Evolutionary conservation across 371 early-diverging fungal species (phyloP).

Genomic region (Actinomortierella ambigua): DNA sequence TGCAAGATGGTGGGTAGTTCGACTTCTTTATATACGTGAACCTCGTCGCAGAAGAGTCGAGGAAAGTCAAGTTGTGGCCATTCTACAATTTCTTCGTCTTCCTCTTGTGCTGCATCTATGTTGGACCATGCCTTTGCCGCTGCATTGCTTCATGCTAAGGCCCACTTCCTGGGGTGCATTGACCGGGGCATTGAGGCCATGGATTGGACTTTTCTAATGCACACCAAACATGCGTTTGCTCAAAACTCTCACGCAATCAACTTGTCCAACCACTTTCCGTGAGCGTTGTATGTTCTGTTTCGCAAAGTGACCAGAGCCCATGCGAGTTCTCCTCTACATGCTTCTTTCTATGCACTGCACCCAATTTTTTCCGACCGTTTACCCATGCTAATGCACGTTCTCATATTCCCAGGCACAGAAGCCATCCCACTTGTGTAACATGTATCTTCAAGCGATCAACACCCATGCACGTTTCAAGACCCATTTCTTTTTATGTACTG

Average conservation of each 20-base stretch:
- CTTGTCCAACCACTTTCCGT: too few relatives aligned
- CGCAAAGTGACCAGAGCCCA: constrained; percentile 4
- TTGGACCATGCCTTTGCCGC: constrained; percentile 4
- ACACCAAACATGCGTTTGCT: constrained; percentile 5
- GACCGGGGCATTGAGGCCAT: neutral
- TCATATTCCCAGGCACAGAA: too few relatives aligned
- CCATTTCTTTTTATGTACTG: too few relatives aligned
- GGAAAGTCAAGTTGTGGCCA: constrained; percentile 4
- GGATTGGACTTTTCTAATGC: constrained; percentile 3
- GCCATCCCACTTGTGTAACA: too few relatives aligned
- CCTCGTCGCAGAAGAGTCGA: constrained; percentile 2
- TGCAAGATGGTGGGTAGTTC: too few relatives aligned
- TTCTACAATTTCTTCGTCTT: constrained; percentile 1
- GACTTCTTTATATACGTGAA: constrained; percentile 9
- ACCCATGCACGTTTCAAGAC: too few relatives aligned
- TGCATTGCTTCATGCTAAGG: constrained; percentile 1
- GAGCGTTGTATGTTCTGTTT: constrained; percentile 4
- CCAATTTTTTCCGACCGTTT: too few relatives aligned
- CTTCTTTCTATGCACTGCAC: too few relatives aligned
- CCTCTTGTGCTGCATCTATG: constrained; percentile 13
- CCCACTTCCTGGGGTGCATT: constrained; percentile 3
- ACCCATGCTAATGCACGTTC: too few relatives aligned
- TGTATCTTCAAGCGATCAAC: too few relatives aligned
- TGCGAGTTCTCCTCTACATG: constrained; percentile 10
- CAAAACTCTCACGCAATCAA: constrained; percentile 1